Evolutionary conservation across 2,329 filamentous ascomycete genomes (phyloP), one percentile per base, ranked within the genome.

Genomic region (Arthrobotrys iridis): DNA sequence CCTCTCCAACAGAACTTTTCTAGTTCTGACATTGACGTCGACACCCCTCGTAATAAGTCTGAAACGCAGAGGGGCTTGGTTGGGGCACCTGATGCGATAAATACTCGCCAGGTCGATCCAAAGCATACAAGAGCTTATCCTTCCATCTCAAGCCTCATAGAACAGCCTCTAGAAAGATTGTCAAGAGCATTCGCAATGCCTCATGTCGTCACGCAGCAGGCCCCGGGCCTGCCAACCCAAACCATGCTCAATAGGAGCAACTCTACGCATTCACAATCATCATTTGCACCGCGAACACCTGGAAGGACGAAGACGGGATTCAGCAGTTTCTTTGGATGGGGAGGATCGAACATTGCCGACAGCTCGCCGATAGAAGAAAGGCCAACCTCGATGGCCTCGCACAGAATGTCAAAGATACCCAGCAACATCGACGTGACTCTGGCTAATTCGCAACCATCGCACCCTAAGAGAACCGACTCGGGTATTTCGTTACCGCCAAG

Each of bases 401-500:
- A 75, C 18, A 45, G 71, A 18, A 75, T 75, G 71, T 75, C 71
- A 6, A 75, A 68, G 26, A 37, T 75, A 58, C 71, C 71, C 18
- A 75, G 57, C 55, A 68, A 68, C 41, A 75, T 75, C 24, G 71
- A 75, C 22, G 55, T 75, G 8, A 52, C 63, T 43, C 48, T 75
- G 46, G 71, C 71, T 52, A 75, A 75, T 52, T 63, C 63, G 48
- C 71, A 75, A 24, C 48, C 57, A 26, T 75, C 71, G 13, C 57
- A 67, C 33, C 71, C 71, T 8, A 75, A 75, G 57, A 63, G 71
- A 60, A 75, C 79, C 5, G 79, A 79, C 58, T 79, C 78, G 7
- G 79, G 77, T 13, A 77, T 78, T 10, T 79, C 78, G 18, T 73
- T 79, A 52, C 77, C 73, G n/a, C 77, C 77, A 30, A 75, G 74